Base-by-base conservation (phyloP, 2,329 filamentous ascomycete genomes). In the Sporothrix mexicana region DNA sequence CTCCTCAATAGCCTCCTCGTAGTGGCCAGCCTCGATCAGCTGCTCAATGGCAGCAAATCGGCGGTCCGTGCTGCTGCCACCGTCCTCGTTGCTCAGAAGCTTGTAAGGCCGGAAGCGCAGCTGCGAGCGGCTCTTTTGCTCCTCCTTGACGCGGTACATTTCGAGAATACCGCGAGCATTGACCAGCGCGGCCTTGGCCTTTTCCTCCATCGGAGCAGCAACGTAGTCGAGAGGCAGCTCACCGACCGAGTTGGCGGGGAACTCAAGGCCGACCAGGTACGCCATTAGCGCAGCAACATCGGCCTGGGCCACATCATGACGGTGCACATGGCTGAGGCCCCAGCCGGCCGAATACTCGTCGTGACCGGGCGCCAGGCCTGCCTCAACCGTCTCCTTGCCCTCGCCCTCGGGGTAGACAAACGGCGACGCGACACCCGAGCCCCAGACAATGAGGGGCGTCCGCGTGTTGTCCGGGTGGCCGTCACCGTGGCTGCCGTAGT, bases 401-500 rank as follows among this genome's bases (percentile, higher is more conserved):
- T 51, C 57, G 9, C 45, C 70, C 1, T 85, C 86, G 2, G 84
- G 79, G 45, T 85, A 84, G 2, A 89, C 82, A 67, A 90, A 84
- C 0, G 96, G 96, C 75, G 88, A 87, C 2, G 94, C 94, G 53
- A 98, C 89, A 9, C 96, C 96, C 71, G 96, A 94, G 12, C 96
- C 96, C 96, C 96, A 99, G 2, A 88, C 91, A 76, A 99, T 93
- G 45, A 99, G 84, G 0, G 96, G 96, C 0, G 96, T 99, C 69
- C 96, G 89, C 2, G 96, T 99, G 78, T 98, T 99, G 81, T 99
- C 93, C 0, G 96, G 96, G 81, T 99, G 95, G 8, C 96, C 96
- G 80, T 99, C 96, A 51, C 97, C 97, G 80, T 99, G 97, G 77
- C 95, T 98, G n/a, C 97, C 96, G 91, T 93, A 98, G 81, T 99